Percentiles rank a stretch among this genome's conserved stretches.
Conservation (phyloP, 179 eudicot species). For the Sideroxylon spinosum region DNA sequence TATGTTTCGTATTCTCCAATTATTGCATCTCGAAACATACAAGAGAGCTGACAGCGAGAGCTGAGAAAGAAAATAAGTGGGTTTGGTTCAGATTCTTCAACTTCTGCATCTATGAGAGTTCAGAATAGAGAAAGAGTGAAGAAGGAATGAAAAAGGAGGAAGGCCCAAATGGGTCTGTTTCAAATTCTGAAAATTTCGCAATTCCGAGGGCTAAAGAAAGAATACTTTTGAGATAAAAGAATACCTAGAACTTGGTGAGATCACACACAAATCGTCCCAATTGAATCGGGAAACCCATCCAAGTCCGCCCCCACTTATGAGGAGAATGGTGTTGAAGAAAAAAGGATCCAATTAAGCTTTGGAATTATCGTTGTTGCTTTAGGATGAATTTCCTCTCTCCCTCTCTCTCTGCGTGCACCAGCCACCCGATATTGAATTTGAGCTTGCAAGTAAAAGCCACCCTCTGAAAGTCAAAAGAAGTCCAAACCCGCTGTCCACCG, state of each 20-base stretch:
- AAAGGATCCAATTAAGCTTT: background rate
- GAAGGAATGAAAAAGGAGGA: background rate
- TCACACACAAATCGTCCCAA: background rate
- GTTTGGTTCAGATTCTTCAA: constrained; percentile 12
- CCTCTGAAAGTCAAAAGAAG: background rate
- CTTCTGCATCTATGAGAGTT: background rate
- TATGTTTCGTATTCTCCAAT: constrained; percentile 16
- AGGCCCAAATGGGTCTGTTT: background rate
- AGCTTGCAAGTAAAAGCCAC: constrained; percentile 5
- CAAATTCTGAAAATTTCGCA: background rate
- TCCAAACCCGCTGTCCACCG: background rate
- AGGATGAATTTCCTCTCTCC: background rate
- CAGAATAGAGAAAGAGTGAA: background rate
- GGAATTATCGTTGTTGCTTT: background rate
- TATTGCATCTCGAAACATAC: constrained; percentile 14
- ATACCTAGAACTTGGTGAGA: background rate
- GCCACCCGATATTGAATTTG: constrained; percentile 12
- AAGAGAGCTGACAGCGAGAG: background rate
- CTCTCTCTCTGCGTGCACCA: background rate
- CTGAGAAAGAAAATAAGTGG: background rate
- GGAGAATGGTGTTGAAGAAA: background rate
- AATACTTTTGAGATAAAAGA: background rate
- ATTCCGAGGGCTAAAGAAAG: background rate
- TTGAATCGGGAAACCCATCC: background rate
- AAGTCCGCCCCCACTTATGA: background rate